Evolutionary conservation across 805 yeast species (phyloP).

Genomic region (Candida sonorensis): DNA sequence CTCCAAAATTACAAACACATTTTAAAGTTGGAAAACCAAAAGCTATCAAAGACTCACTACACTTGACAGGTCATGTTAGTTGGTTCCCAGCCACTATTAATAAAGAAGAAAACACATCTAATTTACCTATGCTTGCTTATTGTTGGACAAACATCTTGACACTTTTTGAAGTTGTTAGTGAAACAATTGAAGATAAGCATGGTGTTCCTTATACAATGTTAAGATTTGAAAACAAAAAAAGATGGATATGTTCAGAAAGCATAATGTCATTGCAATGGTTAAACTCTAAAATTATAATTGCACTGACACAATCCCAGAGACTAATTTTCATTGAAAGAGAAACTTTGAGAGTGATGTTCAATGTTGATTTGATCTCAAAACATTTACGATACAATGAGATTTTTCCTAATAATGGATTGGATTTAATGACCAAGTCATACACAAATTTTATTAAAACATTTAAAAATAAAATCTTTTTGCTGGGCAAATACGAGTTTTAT

Average conservation of each 20-base stretch:
- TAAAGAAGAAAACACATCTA: slow-evolving; percentile 20
- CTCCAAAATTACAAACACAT: slow-evolving; percentile 46
- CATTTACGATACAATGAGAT: slow-evolving; percentile 25
- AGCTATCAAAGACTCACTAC: slow-evolving; percentile 21
- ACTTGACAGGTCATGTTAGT: slow-evolving; percentile 39
- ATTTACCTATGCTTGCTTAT: slow-evolving; percentile 49
- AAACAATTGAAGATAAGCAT: slow-evolving; percentile 20
- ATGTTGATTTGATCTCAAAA: slow-evolving; percentile 32
- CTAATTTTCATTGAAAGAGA: slow-evolving; percentile 35
- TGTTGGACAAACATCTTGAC: slow-evolving; percentile 61
- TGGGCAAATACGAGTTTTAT: slow-evolving; percentile 46
- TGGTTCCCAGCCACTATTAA: slow-evolving; percentile 56
- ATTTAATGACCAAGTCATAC: slow-evolving; percentile 12
- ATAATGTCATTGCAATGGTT: slow-evolving; percentile 56
- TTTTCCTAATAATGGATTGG: slow-evolving; percentile 8
- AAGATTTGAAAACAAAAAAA: slow-evolving; percentile 32
- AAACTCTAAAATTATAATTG: slow-evolving; percentile 31
- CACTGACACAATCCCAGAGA: slow-evolving; percentile 40
- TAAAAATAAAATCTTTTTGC: slow-evolving; percentile 41
- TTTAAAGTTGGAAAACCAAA: slow-evolving; percentile 46
- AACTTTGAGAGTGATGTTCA: slow-evolving; percentile 29
- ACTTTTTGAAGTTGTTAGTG: slow-evolving; percentile 41
- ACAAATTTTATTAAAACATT: slow-evolving; percentile 29
- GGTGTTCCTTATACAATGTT: slow-evolving; percentile 21
- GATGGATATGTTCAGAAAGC: slow-evolving; percentile 40